Base-by-base conservation (phyloP, 495 filamentous ascomycete species). In the Aspergillus heteromorphus region DNA sequence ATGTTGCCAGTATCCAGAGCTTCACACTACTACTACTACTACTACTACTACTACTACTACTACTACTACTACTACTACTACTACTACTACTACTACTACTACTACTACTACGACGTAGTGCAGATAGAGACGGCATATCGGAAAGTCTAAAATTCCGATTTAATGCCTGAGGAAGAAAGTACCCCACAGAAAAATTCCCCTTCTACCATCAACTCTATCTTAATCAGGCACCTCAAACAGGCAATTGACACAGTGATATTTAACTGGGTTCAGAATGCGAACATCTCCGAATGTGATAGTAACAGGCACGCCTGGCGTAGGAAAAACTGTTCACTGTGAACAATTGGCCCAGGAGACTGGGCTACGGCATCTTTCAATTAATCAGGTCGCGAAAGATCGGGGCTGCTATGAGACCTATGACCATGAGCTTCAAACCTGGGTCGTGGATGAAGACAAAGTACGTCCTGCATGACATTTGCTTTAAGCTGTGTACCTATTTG, bases 401-500 rank as follows among this genome's bases (percentile, higher is more conserved):
- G 82, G 76, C 31, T 96, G 89, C 64, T 86, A 90, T 55, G 89
- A 95, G 51, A 87, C 86, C 13, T 95, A 83, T 69, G 89, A 96
- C 56, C 85, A 93, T 16, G 87, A 90, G 70, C 80, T 83, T 36
- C 80, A 88, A 71, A 89, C 86, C 61, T 96, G 88, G 87, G 87
- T 97, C 45, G 91, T 98, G 18, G 91, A 98, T 66, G 93, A 98
- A 67, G 92, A 97, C 65, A 95, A 95, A 81, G 91, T 92, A 65
- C 52, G 74, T 65, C 45, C 30, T 19, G 36, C 16, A 34, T 9
- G 40, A 11, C 21, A 23, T 45, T 34, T 54, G 53, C 47, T 55
- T 55, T 57, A 53, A 38, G 4, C 21, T 27, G 8, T 2, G 9
- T 27, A 4, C 21, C 21, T 34, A 36, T 48, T 27, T 52, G 56